Base-by-base conservation (phyloP, 192 early-diverging fungal genomes). In the Paraglomus brasilianum region DNA sequence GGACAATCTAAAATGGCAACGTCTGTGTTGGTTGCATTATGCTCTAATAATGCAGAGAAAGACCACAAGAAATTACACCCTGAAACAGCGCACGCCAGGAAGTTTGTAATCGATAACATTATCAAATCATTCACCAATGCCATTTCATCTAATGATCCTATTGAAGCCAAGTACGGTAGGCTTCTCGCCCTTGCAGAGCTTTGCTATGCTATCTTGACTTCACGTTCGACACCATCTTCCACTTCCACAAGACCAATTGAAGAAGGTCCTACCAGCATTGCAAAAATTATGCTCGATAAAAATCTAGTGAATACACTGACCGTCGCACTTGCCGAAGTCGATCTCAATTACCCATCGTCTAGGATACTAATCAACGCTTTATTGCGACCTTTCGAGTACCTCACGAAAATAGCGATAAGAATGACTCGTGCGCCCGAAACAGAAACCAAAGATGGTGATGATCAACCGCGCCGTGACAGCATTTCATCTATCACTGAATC, bases 341-440 rank as follows among this genome's bases (percentile, higher is more conserved):
- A 99, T 72, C 77, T 95, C 40, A 92, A 95, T 72, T 93, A 97
- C 71, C 97, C 97, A 8, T 80, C 85, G 46, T 84, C 91, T 38
- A 89, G 85, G 49, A 77, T 80, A 14, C 82, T 97, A 36, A 84
- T 96, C 11, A 87, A 78, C 30, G 74, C 88, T 5, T 81, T 99
- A 59, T 66, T 98, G 53, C 91, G 92, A 50, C 97, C 95, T 6
- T 81, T 98, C 46, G 95, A 97, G 74, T 84, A 86, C 36, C 79
- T 99, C 65, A 89, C 95, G 13, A 93, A 95, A 72, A 71, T 92
- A 5, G 94, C 97, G 14, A 90, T 94, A 59, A 92, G 89, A 74
- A 82, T 95, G 47, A 92, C 91, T 43, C 87, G 85, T 40, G 81
- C 85, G n/a, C 76, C 82, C 0, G 87, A 88, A 47, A 76, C 81